Conservation (phyloP, 2,329 filamentous ascomycete genomes). For the Xylariaceae sp. region DNA sequence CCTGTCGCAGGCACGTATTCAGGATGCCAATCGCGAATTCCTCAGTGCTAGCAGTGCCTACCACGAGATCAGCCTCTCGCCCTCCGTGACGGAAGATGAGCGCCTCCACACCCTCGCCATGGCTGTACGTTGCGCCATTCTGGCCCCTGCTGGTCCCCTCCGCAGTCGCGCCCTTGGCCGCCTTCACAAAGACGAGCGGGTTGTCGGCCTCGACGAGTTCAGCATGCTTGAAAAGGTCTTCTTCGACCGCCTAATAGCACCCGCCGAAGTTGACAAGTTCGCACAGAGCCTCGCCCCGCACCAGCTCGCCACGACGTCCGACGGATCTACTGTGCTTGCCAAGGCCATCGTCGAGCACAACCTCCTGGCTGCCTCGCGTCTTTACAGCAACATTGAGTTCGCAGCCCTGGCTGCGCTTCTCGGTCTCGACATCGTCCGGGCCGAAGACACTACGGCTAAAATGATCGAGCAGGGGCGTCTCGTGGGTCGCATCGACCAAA, state of each 20-base stretch:
- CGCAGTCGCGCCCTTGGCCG: conserved; percentile 74
- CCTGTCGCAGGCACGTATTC: conserved; percentile 86
- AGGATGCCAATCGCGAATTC: conserved; percentile 85
- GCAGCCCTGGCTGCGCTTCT: conserved; percentile 71
- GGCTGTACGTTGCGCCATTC: conserved; percentile 85
- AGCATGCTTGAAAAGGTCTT: conserved; percentile 97
- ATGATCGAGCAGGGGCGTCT: conserved; percentile 96
- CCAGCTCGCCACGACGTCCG: conserved; percentile 82
- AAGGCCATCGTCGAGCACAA: conserved; percentile 97
- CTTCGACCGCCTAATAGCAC: conserved; percentile 74
- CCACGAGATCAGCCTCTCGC: conserved; percentile 75
- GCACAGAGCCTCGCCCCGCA: conserved; percentile 74
- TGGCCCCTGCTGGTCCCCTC: conserved; percentile 83
- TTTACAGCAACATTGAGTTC: conserved; percentile 73
- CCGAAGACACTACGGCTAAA: conserved; percentile 82
- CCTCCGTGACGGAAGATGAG: conserved; percentile 78
- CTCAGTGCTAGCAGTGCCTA: conserved; percentile 83
- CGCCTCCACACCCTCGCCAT: conserved; percentile 77
- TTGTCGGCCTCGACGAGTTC: conserved; percentile 69
- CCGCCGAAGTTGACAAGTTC: conserved; percentile 81
- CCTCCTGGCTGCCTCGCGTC: conserved; percentile 72
- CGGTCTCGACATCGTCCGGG: conserved; percentile 70
- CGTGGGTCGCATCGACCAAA: conserved; percentile 87
- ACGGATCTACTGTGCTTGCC: conserved; percentile 87
- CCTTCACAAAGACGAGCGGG: conserved; percentile 89